Percentiles rank a stretch among this genome's conserved stretches.
phyloP scores from a whole-genome alignment of 2,329 filamentous ascomycete genomes.

The Hymenoscyphus fructigenus region DNA sequence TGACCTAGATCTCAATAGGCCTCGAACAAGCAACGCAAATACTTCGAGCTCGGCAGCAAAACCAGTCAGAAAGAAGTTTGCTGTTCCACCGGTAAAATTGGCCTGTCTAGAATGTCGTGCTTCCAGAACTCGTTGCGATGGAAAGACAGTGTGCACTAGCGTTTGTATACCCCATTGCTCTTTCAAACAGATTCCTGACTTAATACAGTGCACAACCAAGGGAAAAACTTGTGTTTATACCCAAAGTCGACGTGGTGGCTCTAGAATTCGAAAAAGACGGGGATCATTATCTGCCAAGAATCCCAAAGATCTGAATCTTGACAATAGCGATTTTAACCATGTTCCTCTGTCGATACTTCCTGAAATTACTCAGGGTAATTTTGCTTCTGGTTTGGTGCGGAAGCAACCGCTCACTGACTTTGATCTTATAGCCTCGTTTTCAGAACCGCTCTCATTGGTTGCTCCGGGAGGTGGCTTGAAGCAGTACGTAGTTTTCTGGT shows the following conservation, averaged over 20 bases:
- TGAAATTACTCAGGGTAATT: constrained; percentile 23
- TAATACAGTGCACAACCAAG: constrained; percentile 31
- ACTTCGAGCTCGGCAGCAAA: constrained; percentile 11
- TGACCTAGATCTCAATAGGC: constrained; percentile 8
- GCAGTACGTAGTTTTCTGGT: constrained; percentile 24
- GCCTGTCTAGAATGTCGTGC: constrained; percentile 50
- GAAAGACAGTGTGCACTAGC: constrained; percentile 44
- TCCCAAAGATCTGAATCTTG: neutral
- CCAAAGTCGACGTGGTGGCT: constrained; percentile 33
- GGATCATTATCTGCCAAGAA: constrained; percentile 7
- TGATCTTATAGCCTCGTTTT: constrained; percentile 36
- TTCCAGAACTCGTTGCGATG: constrained; percentile 48
- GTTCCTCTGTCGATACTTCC: constrained; percentile 22
- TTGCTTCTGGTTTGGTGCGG: neutral
- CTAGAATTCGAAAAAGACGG: constrained; percentile 28
- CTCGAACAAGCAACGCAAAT: constrained; percentile 1
- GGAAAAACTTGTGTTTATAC: constrained; percentile 34
- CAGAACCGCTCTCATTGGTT: constrained; percentile 29
- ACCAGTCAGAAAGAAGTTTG: constrained; percentile 30
- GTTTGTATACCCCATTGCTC: constrained; percentile 35
- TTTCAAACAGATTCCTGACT: neutral
- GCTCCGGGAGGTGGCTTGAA: constrained; percentile 49
- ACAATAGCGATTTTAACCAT: constrained; percentile 24
- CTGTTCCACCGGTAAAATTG: constrained; percentile 48
- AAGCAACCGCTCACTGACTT: constrained; percentile 3